A percentile compares a stretch with the other conserved stretches of the same genome.
These are phyloP conservation scores for Penicillium coprophilum DNA, from an alignment of 495 filamentous ascomycete genomes.

Conservation along the genomic window DNA sequence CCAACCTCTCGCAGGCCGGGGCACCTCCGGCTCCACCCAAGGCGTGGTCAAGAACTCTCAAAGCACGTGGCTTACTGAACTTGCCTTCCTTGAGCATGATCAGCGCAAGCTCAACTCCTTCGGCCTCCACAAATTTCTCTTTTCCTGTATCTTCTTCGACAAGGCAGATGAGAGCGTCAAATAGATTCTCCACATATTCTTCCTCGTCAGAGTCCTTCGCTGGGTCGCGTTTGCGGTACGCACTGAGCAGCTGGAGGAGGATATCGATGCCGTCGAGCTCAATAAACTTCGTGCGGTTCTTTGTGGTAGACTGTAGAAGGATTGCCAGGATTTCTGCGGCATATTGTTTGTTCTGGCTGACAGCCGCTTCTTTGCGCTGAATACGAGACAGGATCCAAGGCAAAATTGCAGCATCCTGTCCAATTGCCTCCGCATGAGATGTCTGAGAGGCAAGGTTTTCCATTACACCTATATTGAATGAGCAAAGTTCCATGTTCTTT, in stretches of 20 bases:
- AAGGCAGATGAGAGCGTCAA: conserved; percentile 77
- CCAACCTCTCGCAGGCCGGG: conserved; percentile 67
- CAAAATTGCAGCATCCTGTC: conserved; percentile 62
- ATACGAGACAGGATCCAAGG: conserved; percentile 75
- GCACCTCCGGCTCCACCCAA: conserved; percentile 54
- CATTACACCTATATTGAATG: conserved; percentile 54
- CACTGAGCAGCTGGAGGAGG: conserved; percentile 77
- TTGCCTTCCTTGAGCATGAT: conserved; percentile 87
- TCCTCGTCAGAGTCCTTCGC: conserved; percentile 84
- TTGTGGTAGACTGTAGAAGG: conserved; percentile 65
- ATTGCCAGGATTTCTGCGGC: conserved; percentile 90
- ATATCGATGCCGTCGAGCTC: conserved; percentile 71
- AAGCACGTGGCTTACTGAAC: conserved; percentile 70
- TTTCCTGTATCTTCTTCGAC: conserved; percentile 78
- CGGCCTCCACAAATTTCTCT: conserved; percentile 77
- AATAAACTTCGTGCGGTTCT: conserved; percentile 64
- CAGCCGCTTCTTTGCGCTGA: conserved; percentile 57
- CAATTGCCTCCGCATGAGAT: conserved; percentile 66
- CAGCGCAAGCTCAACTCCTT: conserved; percentile 86
- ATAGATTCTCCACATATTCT: conserved; percentile 91
- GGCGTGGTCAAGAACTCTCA: conserved; percentile 85
- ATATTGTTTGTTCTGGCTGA: conserved; percentile 93
- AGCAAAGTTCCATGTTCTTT: conserved; percentile 7
- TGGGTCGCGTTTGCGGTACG: conserved; percentile 90
- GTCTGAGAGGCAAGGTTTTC: conserved; percentile 81